Evolutionary conservation across 768 basidiomycete genomes (phyloP).

Genomic region (Gloeostereum incarnatum): DNA sequence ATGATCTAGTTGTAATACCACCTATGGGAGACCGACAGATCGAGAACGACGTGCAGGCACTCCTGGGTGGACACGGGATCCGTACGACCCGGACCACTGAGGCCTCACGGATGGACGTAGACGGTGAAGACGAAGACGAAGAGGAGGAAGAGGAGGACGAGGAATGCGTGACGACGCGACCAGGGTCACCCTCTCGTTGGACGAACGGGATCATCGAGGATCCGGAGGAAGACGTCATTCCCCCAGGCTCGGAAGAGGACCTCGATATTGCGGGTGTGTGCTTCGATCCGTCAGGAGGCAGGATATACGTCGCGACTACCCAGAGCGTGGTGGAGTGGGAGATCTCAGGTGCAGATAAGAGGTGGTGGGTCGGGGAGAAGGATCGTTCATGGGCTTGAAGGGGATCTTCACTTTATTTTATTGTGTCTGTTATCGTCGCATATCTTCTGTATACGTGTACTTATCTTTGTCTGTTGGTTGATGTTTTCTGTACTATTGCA

Average conservation of each 20-base stretch:
- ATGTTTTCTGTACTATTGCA: too few species aligned
- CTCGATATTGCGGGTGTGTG: conserved; percentile 62
- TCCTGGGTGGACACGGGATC: conserved; percentile 41
- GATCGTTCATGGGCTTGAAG: background rate
- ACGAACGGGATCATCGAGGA: background rate
- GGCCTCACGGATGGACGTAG: conserved; percentile 4
- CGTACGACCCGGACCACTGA: conserved; percentile 22
- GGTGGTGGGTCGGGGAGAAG: conserved; percentile 53
- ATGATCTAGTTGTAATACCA: conserved; percentile 45
- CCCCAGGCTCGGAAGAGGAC: conserved; percentile 19
- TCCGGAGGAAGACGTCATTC: background rate
- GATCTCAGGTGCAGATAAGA: conserved; percentile 60
- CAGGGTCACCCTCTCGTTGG: background rate
- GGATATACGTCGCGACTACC: conserved; percentile 60
- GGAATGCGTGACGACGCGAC: conserved; percentile 1
- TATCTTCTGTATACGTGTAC: background rate
- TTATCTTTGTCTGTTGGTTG: too few species aligned
- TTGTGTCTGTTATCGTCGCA: background rate
- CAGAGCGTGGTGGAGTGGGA: conserved; percentile 70
- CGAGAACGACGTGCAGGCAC: conserved; percentile 48
- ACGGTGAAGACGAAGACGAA: conserved; percentile 7
- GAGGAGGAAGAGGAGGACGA: conserved; percentile 6
- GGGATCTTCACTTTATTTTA: background rate
- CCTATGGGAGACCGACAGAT: conserved; percentile 43
- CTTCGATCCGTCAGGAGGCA: conserved; percentile 62